Conservation (phyloP, 495 filamentous ascomycete genomes). For the Eremomyces bilateralis region DNA sequence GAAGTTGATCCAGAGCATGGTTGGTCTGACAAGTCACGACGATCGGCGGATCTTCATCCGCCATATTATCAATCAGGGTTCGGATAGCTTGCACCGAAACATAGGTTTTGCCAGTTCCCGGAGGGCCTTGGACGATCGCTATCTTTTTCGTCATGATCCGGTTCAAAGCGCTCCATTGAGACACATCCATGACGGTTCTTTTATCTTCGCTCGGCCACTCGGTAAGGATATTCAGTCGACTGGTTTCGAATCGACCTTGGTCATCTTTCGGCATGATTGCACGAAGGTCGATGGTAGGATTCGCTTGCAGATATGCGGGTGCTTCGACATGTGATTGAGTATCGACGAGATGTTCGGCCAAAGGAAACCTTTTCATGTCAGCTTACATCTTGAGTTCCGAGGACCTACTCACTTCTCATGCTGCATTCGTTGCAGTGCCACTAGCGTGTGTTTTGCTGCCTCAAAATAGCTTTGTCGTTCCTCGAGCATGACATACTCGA, state of each 20-base stretch:
- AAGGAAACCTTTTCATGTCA: slow-evolving; percentile 20
- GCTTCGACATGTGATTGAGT: slow-evolving; percentile 4
- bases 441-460: slow-evolving; percentile 44
- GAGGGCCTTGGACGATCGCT: slow-evolving; percentile 73
- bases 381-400: too few relatives aligned
- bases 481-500: slow-evolving; percentile 64
- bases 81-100: slow-evolving; percentile 52
- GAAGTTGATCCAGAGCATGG: slow-evolving; percentile 74
- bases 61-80: slow-evolving; percentile 40
- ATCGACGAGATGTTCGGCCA: not conserved
- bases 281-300: slow-evolving; percentile 36
- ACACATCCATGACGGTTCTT: slow-evolving; percentile 36
- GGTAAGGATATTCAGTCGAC: slow-evolving; percentile 22
- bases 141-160: slow-evolving; percentile 52
- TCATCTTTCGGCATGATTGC: slow-evolving; percentile 14
- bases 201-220: slow-evolving; percentile 22
- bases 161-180: slow-evolving; percentile 44
- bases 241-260: slow-evolving; percentile 14
- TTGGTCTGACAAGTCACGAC: slow-evolving; percentile 77
- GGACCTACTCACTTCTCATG: too few relatives aligned
- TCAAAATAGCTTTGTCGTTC: slow-evolving; percentile 51
- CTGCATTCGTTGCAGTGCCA: slow-evolving; percentile 50
- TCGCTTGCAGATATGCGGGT: slow-evolving; percentile 17
- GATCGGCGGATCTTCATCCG: slow-evolving; percentile 40
- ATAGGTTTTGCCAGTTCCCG: slow-evolving; percentile 77